phyloP scores from a whole-genome alignment of 2,329 filamentous ascomycete genomes.

The Ophiocordyceps camponoti-floridani region DNA sequence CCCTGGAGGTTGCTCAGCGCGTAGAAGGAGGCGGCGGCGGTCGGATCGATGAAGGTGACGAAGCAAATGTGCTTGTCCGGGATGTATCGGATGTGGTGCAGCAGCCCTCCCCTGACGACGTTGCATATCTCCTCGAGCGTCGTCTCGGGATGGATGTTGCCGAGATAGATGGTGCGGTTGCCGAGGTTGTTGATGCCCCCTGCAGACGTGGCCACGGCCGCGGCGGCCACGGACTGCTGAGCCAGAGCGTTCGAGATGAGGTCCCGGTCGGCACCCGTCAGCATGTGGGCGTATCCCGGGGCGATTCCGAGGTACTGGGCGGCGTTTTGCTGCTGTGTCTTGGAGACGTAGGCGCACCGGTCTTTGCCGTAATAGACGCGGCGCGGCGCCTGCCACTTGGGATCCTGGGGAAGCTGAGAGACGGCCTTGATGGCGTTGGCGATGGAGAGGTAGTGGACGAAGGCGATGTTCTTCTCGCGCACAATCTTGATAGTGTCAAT shows the following conservation, averaged over 20 bases:
- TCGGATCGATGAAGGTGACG: constrained; percentile 97
- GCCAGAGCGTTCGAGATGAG: constrained; percentile 91
- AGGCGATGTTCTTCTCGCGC: constrained; percentile 92
- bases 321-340: constrained; percentile 98
- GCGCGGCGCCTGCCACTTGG: constrained; percentile 89
- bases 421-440: constrained; percentile 98
- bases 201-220: constrained; percentile 88
- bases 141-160: constrained; percentile 97
- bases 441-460: constrained; percentile 94
- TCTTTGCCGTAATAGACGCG: constrained; percentile 99
- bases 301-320: constrained; percentile 96
- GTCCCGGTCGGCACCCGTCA: constrained; percentile 90
- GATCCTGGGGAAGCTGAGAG: constrained; percentile 83
- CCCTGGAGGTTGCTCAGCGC: constrained; percentile 94
- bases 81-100: constrained; percentile 98
- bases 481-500: constrained; percentile 98
- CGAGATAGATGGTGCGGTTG: constrained; percentile 92
- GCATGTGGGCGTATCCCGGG: constrained; percentile 86
- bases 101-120: constrained; percentile 81
- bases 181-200: constrained; percentile 95
- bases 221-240: constrained; percentile 92
- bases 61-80: constrained; percentile 99
- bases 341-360: constrained; percentile 93
- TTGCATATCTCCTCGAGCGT: constrained; percentile 99
- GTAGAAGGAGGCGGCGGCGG: constrained; percentile 93